Evolutionary conservation across 1,284 basidiomycete species (phyloP).

Genomic region (Gastroboletus turbinatus): DNA sequence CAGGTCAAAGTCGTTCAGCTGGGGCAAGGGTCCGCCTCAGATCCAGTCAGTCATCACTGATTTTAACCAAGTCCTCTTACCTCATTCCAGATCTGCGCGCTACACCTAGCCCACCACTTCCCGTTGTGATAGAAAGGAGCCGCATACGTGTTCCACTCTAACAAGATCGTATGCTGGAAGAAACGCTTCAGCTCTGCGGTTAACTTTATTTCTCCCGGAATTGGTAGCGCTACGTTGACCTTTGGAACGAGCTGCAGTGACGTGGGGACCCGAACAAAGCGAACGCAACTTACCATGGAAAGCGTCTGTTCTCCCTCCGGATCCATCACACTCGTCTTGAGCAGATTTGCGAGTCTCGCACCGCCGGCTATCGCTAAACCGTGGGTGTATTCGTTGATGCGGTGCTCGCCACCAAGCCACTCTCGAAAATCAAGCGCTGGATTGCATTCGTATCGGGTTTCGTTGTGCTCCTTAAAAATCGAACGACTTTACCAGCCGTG

Average conservation of each 20-base stretch:
- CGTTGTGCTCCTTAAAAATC: background rate
- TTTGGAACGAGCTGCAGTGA: background rate
- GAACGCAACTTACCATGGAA: slow-evolving; percentile 59
- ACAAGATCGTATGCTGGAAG: slow-evolving; percentile 40
- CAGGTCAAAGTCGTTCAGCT: background rate
- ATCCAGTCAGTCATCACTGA: background rate
- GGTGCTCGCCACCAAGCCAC: slow-evolving; percentile 77
- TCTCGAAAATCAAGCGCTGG: slow-evolving; percentile 71
- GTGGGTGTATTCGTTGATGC: slow-evolving; percentile 75
- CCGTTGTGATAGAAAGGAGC: background rate
- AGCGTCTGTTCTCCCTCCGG: slow-evolving; percentile 57
- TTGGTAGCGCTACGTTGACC: slow-evolving; percentile 52
- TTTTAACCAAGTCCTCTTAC: background rate
- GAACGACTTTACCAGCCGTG: slow-evolving; percentile 41
- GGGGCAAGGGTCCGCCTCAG: background rate
- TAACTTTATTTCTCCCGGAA: slow-evolving; percentile 37
- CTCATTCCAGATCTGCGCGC: slow-evolving; percentile 1
- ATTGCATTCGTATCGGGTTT: slow-evolving; percentile 16
- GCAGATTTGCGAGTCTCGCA: slow-evolving; percentile 54
- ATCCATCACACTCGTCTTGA: slow-evolving; percentile 65
- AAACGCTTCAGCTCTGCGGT: slow-evolving; percentile 33
- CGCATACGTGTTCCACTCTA: slow-evolving; percentile 35
- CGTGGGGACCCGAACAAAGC: background rate
- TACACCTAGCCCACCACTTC: background rate
- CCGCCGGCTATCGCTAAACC: slow-evolving; percentile 71